Evolutionary conservation across 2,329 filamentous ascomycete genomes (phyloP).

Genomic region (Trichoderma pleuroti): DNA sequence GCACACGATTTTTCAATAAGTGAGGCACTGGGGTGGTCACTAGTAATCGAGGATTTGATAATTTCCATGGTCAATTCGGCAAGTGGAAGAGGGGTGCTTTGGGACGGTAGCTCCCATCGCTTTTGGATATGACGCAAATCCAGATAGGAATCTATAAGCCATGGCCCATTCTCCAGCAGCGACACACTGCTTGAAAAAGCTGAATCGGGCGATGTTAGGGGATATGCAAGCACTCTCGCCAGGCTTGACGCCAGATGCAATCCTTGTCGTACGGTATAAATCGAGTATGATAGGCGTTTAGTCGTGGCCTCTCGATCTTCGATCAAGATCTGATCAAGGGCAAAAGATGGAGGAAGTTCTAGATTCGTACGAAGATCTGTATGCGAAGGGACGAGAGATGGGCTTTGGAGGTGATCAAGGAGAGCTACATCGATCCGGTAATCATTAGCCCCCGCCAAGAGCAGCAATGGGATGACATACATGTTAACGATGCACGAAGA

Average conservation of each 20-base stretch:
- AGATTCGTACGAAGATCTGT: slow-evolving; percentile 29
- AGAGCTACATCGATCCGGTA: slow-evolving; percentile 26
- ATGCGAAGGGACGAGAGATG: slow-evolving; percentile 27
- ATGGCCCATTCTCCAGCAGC: slow-evolving; percentile 42
- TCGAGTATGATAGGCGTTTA: slow-evolving; percentile 38
- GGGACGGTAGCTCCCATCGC: slow-evolving; percentile 33
- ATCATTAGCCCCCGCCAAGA: neutral
- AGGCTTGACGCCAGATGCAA: slow-evolving; percentile 46
- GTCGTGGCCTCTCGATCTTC: slow-evolving; percentile 23
- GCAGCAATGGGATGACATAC: slow-evolving; percentile 34
- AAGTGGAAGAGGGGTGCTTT: slow-evolving; percentile 33
- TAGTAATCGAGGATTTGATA: slow-evolving; percentile 24
- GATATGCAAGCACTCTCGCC: slow-evolving; percentile 42
- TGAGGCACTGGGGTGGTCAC: slow-evolving; percentile 21
- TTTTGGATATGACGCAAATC: slow-evolving; percentile 41
- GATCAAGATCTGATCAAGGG: slow-evolving; percentile 36
- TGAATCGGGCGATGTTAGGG: slow-evolving; percentile 34
- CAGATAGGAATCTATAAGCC: slow-evolving; percentile 49
- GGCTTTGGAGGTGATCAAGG: slow-evolving; percentile 35
- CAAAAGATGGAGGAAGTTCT: slow-evolving; percentile 39
- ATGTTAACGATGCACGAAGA: slow-evolving; percentile 45
- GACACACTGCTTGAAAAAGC: slow-evolving; percentile 32
- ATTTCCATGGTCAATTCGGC: slow-evolving; percentile 39
- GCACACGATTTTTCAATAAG: slow-evolving; percentile 37
- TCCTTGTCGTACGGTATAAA: slow-evolving; percentile 42